A percentile compares a stretch with the other conserved stretches of the same genome.
Evolutionary conservation across 2,329 filamentous ascomycete species (phyloP).

Genomic region (Scedosporium minutisporum): DNA sequence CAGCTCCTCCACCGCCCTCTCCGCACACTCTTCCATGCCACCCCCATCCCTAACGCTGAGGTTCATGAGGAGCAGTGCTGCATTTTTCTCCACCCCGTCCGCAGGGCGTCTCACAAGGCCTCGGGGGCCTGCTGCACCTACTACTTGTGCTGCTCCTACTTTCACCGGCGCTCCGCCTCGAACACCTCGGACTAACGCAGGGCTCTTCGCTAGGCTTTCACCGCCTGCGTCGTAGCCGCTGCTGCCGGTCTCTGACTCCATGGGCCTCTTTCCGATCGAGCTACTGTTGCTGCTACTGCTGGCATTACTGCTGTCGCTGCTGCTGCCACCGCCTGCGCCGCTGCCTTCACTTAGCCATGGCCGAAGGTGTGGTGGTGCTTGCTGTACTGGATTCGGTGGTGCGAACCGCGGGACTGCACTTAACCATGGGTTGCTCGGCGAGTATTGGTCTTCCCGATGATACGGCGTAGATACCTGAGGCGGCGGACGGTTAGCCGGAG

Average conservation of each 20-base stretch:
- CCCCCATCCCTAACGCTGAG: slow-evolving; percentile 30
- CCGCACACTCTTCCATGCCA: slow-evolving; percentile 11
- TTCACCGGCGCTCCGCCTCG: not conserved
- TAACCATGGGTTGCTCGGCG: slow-evolving; percentile 28
- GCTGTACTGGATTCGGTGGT: slow-evolving; percentile 6
- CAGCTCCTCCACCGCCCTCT: slow-evolving; percentile 6
- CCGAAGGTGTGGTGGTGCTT: not conserved
- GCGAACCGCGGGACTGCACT: slow-evolving; percentile 33
- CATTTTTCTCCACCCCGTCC: slow-evolving; percentile 28
- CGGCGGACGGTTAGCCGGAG: slow-evolving; percentile 16
- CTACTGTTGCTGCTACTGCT: not conserved
- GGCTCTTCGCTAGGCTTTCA: slow-evolving; percentile 1
- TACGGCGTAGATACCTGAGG: slow-evolving; percentile 1
- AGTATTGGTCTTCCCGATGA: slow-evolving; percentile 10
- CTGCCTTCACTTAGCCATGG: not conserved
- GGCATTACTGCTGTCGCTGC: not conserved
- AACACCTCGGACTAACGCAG: not conserved
- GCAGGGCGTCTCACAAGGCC: not conserved
- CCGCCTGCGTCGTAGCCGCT: not conserved
- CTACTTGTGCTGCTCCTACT: not conserved
- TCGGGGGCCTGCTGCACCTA: not conserved
- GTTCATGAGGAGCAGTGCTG: slow-evolving; percentile 37
- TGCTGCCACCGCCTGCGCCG: not conserved
- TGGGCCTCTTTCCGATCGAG: not conserved
- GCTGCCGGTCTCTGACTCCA: not conserved